These are phyloP conservation scores for Hypericum perforatum DNA, from an alignment of 345 rosid species.

Conservation along the genomic window DNA sequence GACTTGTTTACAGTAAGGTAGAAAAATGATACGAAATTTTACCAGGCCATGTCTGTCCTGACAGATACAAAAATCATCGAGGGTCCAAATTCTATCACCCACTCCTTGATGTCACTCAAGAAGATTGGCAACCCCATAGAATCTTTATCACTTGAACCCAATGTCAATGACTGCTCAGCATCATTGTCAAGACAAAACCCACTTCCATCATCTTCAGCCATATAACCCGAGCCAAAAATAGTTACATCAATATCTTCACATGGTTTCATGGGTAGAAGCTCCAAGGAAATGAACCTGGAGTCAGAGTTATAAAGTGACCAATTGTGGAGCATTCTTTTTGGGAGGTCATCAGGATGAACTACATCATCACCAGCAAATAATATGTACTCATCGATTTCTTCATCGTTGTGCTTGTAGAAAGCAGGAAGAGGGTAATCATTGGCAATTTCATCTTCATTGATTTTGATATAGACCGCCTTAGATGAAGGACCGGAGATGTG, in stretches of 20 bases:
- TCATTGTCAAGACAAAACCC: slow-evolving; percentile 42
- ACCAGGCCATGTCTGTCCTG: slow-evolving; percentile 83
- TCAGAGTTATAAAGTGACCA: slow-evolving; percentile 87
- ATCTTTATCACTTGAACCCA: slow-evolving; percentile 21
- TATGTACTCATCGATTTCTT: slow-evolving; percentile 63
- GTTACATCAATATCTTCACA: slow-evolving; percentile 68
- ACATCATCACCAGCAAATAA: slow-evolving; percentile 33
- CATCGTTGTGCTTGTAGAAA: slow-evolving; percentile 39
- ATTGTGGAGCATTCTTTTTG: slow-evolving; percentile 54
- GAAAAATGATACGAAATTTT: slow-evolving; percentile 10
- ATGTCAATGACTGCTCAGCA: slow-evolving; percentile 34
- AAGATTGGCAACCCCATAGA: slow-evolving; percentile 40
- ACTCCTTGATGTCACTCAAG: slow-evolving; percentile 68
- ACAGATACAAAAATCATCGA: slow-evolving; percentile 49
- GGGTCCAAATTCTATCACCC: slow-evolving; percentile 77
- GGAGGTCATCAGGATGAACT: slow-evolving; percentile 40
- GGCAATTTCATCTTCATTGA: slow-evolving; percentile 78
- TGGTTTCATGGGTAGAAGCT: slow-evolving; percentile 69
- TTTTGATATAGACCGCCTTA: slow-evolving; percentile 49
- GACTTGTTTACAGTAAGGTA: too few relatives aligned
- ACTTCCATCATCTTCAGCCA: slow-evolving; percentile 59
- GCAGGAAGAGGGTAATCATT: slow-evolving; percentile 83
- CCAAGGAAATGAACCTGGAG: slow-evolving; percentile 57
- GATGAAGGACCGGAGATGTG: slow-evolving; percentile 32
- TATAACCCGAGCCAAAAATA: slow-evolving; percentile 59